Base-by-base conservation (phyloP, 306 rosid species). In the Lablab purpureus region DNA sequence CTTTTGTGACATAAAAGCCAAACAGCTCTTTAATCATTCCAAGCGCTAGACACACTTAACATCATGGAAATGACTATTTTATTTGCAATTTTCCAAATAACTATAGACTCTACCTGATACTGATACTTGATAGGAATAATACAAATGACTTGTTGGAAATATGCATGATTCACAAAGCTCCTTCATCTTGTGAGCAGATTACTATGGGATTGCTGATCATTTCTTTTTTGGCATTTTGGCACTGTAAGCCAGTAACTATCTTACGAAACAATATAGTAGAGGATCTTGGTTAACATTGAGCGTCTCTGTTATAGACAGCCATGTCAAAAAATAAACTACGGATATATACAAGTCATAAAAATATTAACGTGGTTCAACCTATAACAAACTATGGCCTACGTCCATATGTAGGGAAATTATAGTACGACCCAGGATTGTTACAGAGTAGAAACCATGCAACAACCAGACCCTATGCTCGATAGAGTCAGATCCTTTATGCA, bases 1-100 rank as follows among this genome's bases (percentile, higher is more conserved):
- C 40, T 56, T 75, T 17, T 47, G 62, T 51, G 70, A 45, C 25
- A 56, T 79, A 73, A 71, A n/a, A 79, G 70, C 50, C 84, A 79
- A 58, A 37, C 36, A 75, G n/a, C 46, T 19, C 32, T 40, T 55
- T 73, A 73, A 59, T 47, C 30, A 28, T 66, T 32, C 51, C 30
- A 18, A n/a, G 32, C 21, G 25, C 30, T 10, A 55, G 15, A 56
- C 82, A 56, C 60, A 32, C 28, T 21, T 50, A 55, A 36, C 25
- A 71, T 43, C 15, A 14, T 56, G 47, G 69, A 70, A 65, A 59
- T 56, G 6, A 43, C 17, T 27, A 58, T 79, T 70, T 34, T 54
- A 64, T 79, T 25, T 15, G 50, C 65, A 73, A 63, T 40, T 77
- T 34, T 45, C 45, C 47, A 63, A 78, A 73, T 50, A 41, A 60